A percentile compares a stretch with the other conserved stretches of the same genome.
Evolutionary conservation across 345 rosid species (phyloP).

Genomic region (Linum lewisii): DNA sequence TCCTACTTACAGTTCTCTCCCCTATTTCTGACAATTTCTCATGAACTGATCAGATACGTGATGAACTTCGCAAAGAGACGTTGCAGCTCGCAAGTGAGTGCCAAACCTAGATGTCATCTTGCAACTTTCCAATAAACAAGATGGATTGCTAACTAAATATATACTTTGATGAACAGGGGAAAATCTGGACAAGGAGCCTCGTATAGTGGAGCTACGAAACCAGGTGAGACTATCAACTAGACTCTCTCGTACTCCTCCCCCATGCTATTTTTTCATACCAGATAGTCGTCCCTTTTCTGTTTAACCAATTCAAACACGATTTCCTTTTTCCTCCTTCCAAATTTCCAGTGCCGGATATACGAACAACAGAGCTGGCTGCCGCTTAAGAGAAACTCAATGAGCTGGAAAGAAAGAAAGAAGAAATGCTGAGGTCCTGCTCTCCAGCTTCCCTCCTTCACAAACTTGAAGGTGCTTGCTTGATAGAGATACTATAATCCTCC

Average conservation of each 20-base stretch:
- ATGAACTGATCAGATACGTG: conserved; percentile 48
- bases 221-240: conserved; percentile 38
- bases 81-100: conserved; percentile 84
- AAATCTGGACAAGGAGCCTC: conserved; percentile 85
- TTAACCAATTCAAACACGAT: neutral
- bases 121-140: neutral
- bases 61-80: conserved; percentile 83
- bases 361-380: conserved; percentile 83
- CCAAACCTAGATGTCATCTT: neutral
- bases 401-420: conserved; percentile 70
- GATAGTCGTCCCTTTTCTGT: neutral
- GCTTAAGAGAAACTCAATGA: conserved; percentile 75
- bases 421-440: conserved; percentile 52
- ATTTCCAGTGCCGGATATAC: conserved; percentile 75
- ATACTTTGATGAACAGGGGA: conserved; percentile 32
- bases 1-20: neutral
- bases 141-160: conserved; percentile 8
- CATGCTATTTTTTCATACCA: neutral
- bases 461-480: conserved; percentile 67
- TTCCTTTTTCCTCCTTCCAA: conserved; percentile 1
- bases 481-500: neutral
- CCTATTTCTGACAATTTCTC: neutral
- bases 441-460: conserved; percentile 52
- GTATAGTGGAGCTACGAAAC: conserved; percentile 67
- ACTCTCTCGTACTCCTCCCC: no score